Base-by-base conservation (phyloP, 805 yeast genomes). In the Candida parachauliodes region DNA sequence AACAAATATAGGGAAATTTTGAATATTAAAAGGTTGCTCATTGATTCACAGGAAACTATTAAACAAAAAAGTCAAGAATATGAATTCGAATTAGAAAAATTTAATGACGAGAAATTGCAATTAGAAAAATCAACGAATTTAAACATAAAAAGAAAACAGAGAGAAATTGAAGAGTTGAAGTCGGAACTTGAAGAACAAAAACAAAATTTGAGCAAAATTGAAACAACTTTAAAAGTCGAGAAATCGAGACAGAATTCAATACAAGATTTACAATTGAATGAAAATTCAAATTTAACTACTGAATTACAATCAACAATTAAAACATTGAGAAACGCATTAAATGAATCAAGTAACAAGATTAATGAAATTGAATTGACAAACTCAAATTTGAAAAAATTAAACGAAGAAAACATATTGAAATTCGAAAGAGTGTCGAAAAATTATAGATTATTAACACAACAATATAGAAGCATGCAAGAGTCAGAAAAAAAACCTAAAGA, bases 1-100 rank as follows among this genome's bases (percentile, higher is more conserved):
- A 96, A 88, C 51, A 75, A 95, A 43, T 78, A 85, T 0, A 69
- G 89, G 35, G 98, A 91, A 59, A 72, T 87, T 0, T 68, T 80
- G 1, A 79, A 87, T 0, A 76, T 88, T 59, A 72, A 94, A 48
- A 67, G 84, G 41, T 56, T 87, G 26, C 52, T 89, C 20, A 57
- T 76, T 32, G 95, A 87, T 31, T 71, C 76, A 5, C 91, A 88
- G 49, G 79, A 77, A 31, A 72, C 67, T 26, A 72, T 76, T 28
- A 73, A 70, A 23, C 46, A 52, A 2, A 75, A 74, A 39, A 57
- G 74, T n/a, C 62, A 64, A n/a, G 88, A 83, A 24, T 57, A 80
- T 14, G 74, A 67, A 34, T 68, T 68, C 3, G 78, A 77, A 44
- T 48, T 86, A 19, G 60, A 65, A 12, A 61, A 58, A n/a, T 40